phyloP scores from a whole-genome alignment of 345 rosid species.

The Ceriops tagal region DNA sequence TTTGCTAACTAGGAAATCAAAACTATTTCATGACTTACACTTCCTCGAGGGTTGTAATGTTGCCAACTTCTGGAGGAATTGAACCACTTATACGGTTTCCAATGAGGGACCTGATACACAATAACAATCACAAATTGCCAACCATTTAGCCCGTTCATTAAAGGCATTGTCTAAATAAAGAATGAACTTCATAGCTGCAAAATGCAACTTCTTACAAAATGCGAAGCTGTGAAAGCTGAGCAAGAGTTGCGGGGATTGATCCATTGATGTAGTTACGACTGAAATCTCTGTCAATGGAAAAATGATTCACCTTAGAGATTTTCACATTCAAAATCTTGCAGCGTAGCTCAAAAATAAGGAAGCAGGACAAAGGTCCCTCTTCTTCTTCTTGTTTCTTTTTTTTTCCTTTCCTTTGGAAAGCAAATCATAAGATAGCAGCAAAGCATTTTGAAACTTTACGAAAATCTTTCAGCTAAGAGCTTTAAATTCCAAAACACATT shows the following conservation, averaged over 20 bases:
- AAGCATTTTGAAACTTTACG: too few relatives aligned
- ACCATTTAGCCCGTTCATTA: not conserved
- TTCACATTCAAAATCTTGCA: not conserved
- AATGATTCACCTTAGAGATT: not conserved
- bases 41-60: constrained; percentile 43
- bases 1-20: not conserved
- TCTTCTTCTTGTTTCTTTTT: too few relatives aligned
- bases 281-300: constrained; percentile 54
- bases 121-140: not conserved
- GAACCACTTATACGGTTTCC: constrained; percentile 70
- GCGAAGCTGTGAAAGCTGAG: constrained; percentile 44
- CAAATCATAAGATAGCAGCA: too few relatives aligned
- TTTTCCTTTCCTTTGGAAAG: too few relatives aligned
- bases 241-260: constrained; percentile 53
- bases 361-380: too few relatives aligned
- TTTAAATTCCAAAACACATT: too few relatives aligned
- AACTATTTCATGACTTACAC: constrained; percentile 45
- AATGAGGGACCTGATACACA: constrained; percentile 39
- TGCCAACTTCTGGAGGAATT: constrained; percentile 58
- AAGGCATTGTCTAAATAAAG: not conserved
- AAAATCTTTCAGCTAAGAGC: too few relatives aligned
- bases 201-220: constrained; percentile 41
- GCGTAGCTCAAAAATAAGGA: not conserved
- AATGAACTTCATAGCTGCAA: not conserved
- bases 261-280: constrained; percentile 68